Evolutionary conservation across 163 green algal genomes (phyloP).

Genomic region (Chlamydomonas reinhardtii): DNA sequence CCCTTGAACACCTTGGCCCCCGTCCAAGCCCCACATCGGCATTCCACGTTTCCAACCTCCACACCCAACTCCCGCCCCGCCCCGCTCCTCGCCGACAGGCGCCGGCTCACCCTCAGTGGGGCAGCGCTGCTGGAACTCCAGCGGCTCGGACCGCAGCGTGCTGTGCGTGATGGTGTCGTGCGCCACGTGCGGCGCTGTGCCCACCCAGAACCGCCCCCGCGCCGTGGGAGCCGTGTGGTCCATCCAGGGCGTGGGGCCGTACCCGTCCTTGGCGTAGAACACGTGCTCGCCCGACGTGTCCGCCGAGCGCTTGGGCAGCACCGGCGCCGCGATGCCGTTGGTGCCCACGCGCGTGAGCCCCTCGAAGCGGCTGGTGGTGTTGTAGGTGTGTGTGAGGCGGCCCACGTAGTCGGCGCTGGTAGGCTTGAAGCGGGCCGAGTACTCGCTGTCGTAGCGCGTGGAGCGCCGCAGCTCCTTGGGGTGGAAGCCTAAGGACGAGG

Average conservation of each 20-base stretch:
- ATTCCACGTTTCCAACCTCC: not conserved
- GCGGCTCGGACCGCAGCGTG: conserved; percentile 14
- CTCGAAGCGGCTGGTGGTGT: conserved; percentile 4
- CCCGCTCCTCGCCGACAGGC: too few relatives aligned
- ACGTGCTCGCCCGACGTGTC: conserved; percentile 24
- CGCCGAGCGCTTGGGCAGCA: conserved; percentile 14
- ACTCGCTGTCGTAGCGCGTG: conserved; percentile 29
- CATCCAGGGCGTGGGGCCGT: not conserved
- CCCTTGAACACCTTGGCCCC: too few relatives aligned
- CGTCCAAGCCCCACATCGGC: too few relatives aligned
- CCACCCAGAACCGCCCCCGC: conserved; percentile 40
- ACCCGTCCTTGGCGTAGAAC: conserved; percentile 38
- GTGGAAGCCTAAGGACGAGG: conserved; percentile 17
- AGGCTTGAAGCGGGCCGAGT: conserved; percentile 14
- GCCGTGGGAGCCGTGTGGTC: conserved; percentile 21
- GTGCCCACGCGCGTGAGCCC: conserved; percentile 17
- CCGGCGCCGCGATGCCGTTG: conserved; percentile 17
- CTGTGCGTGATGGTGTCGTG: conserved; percentile 36
- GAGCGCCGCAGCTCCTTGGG: conserved; percentile 18
- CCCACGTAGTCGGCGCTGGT: conserved; percentile 10
- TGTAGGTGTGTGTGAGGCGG: conserved; percentile 32
- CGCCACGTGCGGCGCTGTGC: conserved; percentile 11
- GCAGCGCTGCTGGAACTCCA: conserved; percentile 46
- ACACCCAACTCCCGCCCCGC: not conserved
- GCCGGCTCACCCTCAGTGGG: not conserved